Percentiles rank a stretch among this genome's conserved stretches.
These are phyloP conservation scores for Gymnopilus junonius DNA, from an alignment of 768 basidiomycete genomes.

Conservation along the genomic window DNA sequence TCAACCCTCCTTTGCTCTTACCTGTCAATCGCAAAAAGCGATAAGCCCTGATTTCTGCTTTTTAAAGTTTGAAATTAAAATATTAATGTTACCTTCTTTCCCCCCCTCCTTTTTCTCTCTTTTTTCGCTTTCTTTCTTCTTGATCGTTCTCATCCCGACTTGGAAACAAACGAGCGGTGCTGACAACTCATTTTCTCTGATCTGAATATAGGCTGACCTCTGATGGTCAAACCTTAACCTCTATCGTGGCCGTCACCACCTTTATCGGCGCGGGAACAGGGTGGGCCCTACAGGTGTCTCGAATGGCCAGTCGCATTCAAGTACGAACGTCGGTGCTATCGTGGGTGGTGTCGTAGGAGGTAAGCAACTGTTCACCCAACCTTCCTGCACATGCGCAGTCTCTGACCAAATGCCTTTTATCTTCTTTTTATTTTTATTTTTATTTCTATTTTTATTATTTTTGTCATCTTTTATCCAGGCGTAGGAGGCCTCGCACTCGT, in stretches of 20 bases:
- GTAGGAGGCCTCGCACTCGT: conserved; percentile 20
- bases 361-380: no score
- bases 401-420: not conserved
- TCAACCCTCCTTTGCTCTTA: no score
- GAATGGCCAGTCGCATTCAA: not conserved
- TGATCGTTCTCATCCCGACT: not conserved
- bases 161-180: no score
- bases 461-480: conserved; percentile 5
- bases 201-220: conserved; percentile 20
- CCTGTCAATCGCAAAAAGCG: conserved; percentile 18
- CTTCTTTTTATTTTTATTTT: not conserved
- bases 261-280: conserved; percentile 16
- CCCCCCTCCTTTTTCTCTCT: not conserved
- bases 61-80: no score
- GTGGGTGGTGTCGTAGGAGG: conserved; percentile 33
- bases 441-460: not conserved
- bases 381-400: no score
- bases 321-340: conserved; percentile 24
- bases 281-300: conserved; percentile 10
- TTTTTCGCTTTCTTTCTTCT: not conserved
- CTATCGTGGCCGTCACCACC: conserved; percentile 21
- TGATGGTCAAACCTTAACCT: conserved; percentile 23
- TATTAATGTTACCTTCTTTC: not conserved
- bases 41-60: conserved; percentile 10
- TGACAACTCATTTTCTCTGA: not conserved